Evolutionary conservation across 2,329 filamentous ascomycete genomes (phyloP).

Genomic region (Clonostachys chloroleuca): DNA sequence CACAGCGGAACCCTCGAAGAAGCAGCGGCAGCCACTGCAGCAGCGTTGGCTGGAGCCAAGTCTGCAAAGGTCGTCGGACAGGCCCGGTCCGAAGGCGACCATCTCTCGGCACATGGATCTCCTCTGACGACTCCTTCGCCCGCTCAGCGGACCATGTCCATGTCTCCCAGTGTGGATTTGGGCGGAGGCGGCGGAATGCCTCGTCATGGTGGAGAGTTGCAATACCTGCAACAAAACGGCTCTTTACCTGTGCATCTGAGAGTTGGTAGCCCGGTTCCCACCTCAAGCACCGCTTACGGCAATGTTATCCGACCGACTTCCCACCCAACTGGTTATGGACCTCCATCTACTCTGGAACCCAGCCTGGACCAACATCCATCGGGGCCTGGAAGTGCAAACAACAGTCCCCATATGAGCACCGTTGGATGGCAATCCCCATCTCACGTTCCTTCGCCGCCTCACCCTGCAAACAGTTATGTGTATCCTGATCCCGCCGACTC

Average conservation of each 20-base stretch:
- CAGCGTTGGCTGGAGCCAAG: constrained; percentile 63
- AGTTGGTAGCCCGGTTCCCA: constrained; percentile 65
- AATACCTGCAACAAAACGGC: constrained; percentile 69
- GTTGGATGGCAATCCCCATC: constrained; percentile 85
- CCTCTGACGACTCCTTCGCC: constrained; percentile 80
- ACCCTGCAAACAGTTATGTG: constrained; percentile 62
- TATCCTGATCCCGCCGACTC: constrained; percentile 77
- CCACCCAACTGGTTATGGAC: constrained; percentile 79
- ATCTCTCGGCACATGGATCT: constrained; percentile 67
- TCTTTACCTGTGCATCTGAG: constrained; percentile 81
- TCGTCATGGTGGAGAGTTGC: constrained; percentile 59
- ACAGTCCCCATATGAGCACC: constrained; percentile 80
- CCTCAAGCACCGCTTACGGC: constrained; percentile 53
- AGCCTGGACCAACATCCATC: constrained; percentile 73
- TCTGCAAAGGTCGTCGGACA: constrained; percentile 30
- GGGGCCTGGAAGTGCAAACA: constrained; percentile 63
- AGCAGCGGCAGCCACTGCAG: constrained; percentile 82
- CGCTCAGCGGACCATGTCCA: constrained; percentile 70
- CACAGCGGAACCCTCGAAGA: constrained; percentile 95
- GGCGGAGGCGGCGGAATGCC: constrained; percentile 63
- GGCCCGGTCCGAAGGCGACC: constrained; percentile 65
- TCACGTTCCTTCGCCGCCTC: constrained; percentile 64
- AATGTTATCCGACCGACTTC: constrained; percentile 68
- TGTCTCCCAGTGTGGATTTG: constrained; percentile 76
- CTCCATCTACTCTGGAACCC: constrained; percentile 80